A percentile compares a stretch with the other conserved stretches of the same genome.
Conservation (phyloP, 345 rosid genomes). For the Eucalyptus virginea region DNA sequence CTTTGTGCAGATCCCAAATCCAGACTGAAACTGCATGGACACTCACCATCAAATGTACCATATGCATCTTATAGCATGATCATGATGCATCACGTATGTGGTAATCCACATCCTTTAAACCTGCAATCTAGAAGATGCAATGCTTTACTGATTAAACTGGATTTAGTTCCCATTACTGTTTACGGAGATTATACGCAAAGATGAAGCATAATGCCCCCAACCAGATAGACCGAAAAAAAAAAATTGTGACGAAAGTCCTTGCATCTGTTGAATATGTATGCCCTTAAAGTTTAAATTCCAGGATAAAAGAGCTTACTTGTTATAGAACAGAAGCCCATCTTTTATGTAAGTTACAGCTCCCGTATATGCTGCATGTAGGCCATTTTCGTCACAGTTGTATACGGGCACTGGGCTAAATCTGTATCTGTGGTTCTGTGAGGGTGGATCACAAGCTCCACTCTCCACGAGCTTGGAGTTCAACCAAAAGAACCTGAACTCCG, state of each 20-base stretch:
- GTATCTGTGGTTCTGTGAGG: conserved; percentile 64
- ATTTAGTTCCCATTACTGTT: background rate
- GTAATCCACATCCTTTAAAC: conserved; percentile 2
- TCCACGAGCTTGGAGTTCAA: conserved; percentile 81
- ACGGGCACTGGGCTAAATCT: conserved; percentile 51
- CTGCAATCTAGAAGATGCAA: background rate
- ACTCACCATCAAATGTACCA: background rate
- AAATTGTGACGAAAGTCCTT: background rate
- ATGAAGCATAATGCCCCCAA: background rate
- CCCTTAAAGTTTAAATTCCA: background rate
- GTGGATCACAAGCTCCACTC: conserved; percentile 71
- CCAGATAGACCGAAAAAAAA: background rate
- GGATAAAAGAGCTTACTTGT: conserved; percentile 47
- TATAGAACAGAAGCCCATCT: conserved; percentile 84
- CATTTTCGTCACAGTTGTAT: conserved; percentile 61
- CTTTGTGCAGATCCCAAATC: background rate
- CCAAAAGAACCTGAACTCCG: conserved; percentile 95
- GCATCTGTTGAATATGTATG: background rate
- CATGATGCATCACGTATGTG: background rate
- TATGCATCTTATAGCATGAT: background rate
- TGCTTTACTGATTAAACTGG: background rate
- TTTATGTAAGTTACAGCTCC: conserved; percentile 57
- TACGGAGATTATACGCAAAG: background rate
- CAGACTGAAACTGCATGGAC: background rate
- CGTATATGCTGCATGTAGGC: conserved; percentile 52